Evolutionary conservation across 805 yeast species (phyloP).

Genomic region (Metschnikowia similis): DNA sequence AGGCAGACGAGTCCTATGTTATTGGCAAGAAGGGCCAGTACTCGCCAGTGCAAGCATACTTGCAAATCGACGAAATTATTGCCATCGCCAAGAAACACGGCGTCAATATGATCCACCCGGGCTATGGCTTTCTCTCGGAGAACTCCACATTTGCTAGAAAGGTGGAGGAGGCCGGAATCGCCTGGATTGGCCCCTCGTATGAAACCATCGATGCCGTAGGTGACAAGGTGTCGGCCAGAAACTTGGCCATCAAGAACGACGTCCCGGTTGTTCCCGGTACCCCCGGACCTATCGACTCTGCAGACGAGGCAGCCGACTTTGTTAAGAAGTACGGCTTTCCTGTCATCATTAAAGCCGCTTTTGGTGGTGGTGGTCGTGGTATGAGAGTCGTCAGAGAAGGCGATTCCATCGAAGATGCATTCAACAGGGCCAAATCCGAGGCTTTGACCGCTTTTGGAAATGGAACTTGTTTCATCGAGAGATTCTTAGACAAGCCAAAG

Average conservation of each 20-base stretch:
- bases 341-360: slow-evolving; percentile 96
- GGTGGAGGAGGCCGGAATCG: slow-evolving; percentile 85
- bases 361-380: slow-evolving; percentile 99
- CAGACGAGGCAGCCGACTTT: slow-evolving; percentile 73
- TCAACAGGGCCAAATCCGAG: slow-evolving; percentile 89
- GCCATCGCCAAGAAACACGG: slow-evolving; percentile 53
- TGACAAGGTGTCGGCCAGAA: slow-evolving; percentile 94
- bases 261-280: slow-evolving; percentile 98
- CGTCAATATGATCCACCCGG: slow-evolving; percentile 39
- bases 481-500: slow-evolving; percentile 92
- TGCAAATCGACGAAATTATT: slow-evolving; percentile 93
- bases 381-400: slow-evolving; percentile 99
- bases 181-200: slow-evolving; percentile 94
- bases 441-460: slow-evolving; percentile 96
- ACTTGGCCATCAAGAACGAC: slow-evolving; percentile 69
- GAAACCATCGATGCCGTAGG: slow-evolving; percentile 90
- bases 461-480: slow-evolving; percentile 96
- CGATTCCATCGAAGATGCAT: slow-evolving; percentile 87
- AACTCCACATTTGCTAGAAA: slow-evolving; percentile 91
- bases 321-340: slow-evolving; percentile 88
- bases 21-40: slow-evolving; percentile 86
- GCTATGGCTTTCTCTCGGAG: slow-evolving; percentile 71
- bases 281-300: slow-evolving; percentile 87
- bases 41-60: slow-evolving; percentile 93
- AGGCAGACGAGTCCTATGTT: slow-evolving; percentile 90